phyloP scores from a whole-genome alignment of 164 flowering plant species.

The Kalanchoe fedtschenkoi region DNA sequence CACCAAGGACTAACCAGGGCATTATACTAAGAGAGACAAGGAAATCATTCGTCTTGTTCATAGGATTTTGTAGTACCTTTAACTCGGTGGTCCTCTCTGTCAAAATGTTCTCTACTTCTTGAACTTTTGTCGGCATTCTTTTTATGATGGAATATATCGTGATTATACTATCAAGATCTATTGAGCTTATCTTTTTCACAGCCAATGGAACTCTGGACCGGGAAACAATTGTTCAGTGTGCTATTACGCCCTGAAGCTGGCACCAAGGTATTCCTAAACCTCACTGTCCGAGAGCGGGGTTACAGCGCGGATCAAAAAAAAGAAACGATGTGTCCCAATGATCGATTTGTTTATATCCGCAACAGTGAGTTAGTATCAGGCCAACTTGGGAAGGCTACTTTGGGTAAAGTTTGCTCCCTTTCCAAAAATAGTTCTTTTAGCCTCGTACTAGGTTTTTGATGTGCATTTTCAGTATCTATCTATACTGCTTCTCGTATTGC shows the following conservation, averaged over 20 bases:
- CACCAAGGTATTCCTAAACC: constrained; percentile 71
- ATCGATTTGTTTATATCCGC: constrained; percentile 87
- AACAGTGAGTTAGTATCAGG: constrained; percentile 92
- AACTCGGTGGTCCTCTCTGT: background rate
- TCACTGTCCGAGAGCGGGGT: constrained; percentile 57
- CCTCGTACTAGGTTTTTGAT: too few relatives aligned
- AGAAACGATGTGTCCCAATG: constrained; percentile 82
- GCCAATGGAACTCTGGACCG: constrained; percentile 98
- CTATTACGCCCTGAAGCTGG: constrained; percentile 70
- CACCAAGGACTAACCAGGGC: background rate
- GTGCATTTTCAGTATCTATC: too few relatives aligned
- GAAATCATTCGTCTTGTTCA: background rate
- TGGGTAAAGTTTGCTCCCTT: constrained; percentile 41
- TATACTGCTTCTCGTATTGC: background rate
- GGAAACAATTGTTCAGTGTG: constrained; percentile 81
- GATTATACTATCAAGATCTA: background rate
- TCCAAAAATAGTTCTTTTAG: too few relatives aligned
- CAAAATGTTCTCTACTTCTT: background rate
- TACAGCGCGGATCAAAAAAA: constrained; percentile 23
- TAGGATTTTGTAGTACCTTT: background rate
- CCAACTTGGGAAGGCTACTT: constrained; percentile 88
- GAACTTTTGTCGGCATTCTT: too few relatives aligned
- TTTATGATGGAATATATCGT: background rate
- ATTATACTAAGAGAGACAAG: background rate
- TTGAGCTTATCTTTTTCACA: constrained; percentile 24